A percentile compares a stretch with the other conserved stretches of the same genome.
These are phyloP conservation scores for Nothopassalora personata DNA, from an alignment of 2,329 filamentous ascomycete genomes.

Conservation along the genomic window DNA sequence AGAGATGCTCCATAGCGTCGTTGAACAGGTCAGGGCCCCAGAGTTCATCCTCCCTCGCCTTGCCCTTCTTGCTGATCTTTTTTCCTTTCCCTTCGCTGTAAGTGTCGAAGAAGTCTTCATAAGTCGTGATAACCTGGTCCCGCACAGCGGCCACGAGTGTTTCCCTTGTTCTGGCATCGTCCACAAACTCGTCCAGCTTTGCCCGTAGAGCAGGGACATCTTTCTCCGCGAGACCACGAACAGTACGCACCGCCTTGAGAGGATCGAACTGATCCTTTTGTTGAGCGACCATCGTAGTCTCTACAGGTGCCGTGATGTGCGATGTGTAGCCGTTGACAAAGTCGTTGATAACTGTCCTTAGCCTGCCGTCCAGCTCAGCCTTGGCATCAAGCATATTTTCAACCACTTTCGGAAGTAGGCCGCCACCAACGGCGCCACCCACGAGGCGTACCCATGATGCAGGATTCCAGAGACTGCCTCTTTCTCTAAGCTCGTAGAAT, in stretches of 20 bases:
- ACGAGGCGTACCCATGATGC: slow-evolving; percentile 56
- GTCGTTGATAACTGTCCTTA: slow-evolving; percentile 60
- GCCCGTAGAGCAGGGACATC: slow-evolving; percentile 52
- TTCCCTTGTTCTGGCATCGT: slow-evolving; percentile 59
- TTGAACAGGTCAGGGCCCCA: slow-evolving; percentile 62
- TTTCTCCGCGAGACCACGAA: slow-evolving; percentile 52
- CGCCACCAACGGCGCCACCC: slow-evolving; percentile 37
- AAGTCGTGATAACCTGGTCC: slow-evolving; percentile 57
- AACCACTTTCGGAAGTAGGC: slow-evolving; percentile 59
- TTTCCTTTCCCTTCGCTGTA: slow-evolving; percentile 38
- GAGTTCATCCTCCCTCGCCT: slow-evolving; percentile 55
- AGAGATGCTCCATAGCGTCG: slow-evolving; percentile 57
- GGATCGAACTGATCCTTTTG: slow-evolving; percentile 24
- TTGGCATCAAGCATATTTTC: slow-evolving; percentile 69
- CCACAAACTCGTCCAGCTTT: slow-evolving; percentile 59
- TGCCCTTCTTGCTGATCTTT: slow-evolving; percentile 48
- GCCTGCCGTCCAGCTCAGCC: slow-evolving; percentile 58
- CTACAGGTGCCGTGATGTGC: slow-evolving; percentile 50
- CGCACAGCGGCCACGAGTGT: slow-evolving; percentile 62
- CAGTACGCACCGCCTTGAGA: slow-evolving; percentile 36
- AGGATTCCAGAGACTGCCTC: slow-evolving; percentile 62
- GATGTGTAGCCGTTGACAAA: slow-evolving; percentile 56
- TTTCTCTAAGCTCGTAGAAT: slow-evolving; percentile 62
- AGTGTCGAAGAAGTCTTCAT: slow-evolving; percentile 59
- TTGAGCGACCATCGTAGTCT: slow-evolving; percentile 19